These are phyloP conservation scores for Salmacisia buchloeana DNA, from an alignment of 1,284 basidiomycete species.

Conservation along the genomic window DNA sequence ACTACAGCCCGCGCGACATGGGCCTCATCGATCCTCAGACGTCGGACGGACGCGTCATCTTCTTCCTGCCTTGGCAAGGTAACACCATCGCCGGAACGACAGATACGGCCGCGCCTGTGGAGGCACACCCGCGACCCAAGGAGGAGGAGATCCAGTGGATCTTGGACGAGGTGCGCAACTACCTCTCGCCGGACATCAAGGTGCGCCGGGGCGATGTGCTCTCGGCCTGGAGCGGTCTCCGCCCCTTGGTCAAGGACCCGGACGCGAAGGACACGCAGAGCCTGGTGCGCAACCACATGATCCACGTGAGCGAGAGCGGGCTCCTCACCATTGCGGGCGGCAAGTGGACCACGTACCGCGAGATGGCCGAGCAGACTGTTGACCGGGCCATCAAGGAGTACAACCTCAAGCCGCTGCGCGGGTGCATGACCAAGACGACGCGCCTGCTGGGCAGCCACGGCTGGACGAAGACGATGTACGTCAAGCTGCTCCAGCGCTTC, in stretches of 20 bases:
- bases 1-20: slow-evolving; percentile 92
- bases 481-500: slow-evolving; percentile 78
- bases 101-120: slow-evolving; percentile 73
- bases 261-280: slow-evolving; percentile 74
- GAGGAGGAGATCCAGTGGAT: slow-evolving; percentile 98
- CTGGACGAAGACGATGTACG: slow-evolving; percentile 95
- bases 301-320: slow-evolving; percentile 73
- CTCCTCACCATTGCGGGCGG: slow-evolving; percentile 92
- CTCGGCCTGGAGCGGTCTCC: slow-evolving; percentile 85
- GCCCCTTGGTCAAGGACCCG: slow-evolving; percentile 84
- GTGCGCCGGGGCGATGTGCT: slow-evolving; percentile 95
- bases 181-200: slow-evolving; percentile 85
- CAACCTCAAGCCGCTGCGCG: slow-evolving; percentile 58
- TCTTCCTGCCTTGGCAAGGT: slow-evolving; percentile 98
- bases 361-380: slow-evolving; percentile 94
- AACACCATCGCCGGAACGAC: slow-evolving; percentile 96
- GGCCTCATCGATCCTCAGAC: slow-evolving; percentile 92
- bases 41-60: slow-evolving; percentile 93
- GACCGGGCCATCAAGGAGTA: slow-evolving; percentile 80
- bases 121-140: slow-evolving; percentile 71
- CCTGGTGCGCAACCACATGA: slow-evolving; percentile 89
- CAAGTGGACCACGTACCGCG: slow-evolving; percentile 94
- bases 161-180: slow-evolving; percentile 80
- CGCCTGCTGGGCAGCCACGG: slow-evolving; percentile 87
- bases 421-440: slow-evolving; percentile 72